These are phyloP conservation scores for Pseudocercospora eumusae DNA, from an alignment of 2,329 filamentous ascomycete genomes.

Conservation along the genomic window DNA sequence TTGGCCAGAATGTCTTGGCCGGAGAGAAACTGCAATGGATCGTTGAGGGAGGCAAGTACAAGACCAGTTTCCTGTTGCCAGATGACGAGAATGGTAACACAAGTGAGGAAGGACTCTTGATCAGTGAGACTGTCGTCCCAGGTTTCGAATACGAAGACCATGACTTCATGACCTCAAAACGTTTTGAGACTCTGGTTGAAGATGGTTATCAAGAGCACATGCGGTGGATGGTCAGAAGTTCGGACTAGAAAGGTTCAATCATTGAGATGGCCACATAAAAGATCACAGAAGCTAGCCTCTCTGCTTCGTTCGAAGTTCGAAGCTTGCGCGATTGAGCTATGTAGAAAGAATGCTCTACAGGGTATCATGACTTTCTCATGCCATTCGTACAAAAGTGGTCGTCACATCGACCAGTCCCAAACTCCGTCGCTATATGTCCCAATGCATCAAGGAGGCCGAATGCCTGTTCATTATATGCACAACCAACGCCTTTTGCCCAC, in stretches of 20 bases:
- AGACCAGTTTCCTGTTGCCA: conserved; percentile 62
- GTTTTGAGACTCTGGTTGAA: conserved; percentile 56
- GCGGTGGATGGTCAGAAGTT: conserved; percentile 45
- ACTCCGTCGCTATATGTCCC: conserved; percentile 22
- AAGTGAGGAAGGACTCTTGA: conserved; percentile 57
- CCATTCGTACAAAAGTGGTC: conserved; percentile 4
- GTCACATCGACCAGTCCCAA: conserved; percentile 9
- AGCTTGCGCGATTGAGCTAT: background rate
- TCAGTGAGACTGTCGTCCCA: conserved; percentile 68
- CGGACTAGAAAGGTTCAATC: background rate
- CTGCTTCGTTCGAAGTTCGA: background rate
- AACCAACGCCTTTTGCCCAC: background rate
- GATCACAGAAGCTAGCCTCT: background rate
- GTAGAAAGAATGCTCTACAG: conserved; percentile 9
- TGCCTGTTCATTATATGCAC: background rate
- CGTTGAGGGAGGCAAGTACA: conserved; percentile 68
- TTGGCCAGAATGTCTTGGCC: conserved; percentile 58
- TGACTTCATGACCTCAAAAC: conserved; percentile 61
- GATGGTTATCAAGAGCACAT: conserved; percentile 54
- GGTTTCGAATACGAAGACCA: conserved; percentile 69
- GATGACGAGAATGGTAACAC: conserved; percentile 43
- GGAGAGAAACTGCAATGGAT: conserved; percentile 69
- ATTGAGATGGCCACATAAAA: conserved; percentile 13
- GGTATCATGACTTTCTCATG: conserved; percentile 23
- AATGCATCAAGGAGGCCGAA: background rate